Percentiles rank a stretch among this genome's conserved stretches.
Conservation (phyloP, 345 rosid species). For the Eutrema yunnanense region DNA sequence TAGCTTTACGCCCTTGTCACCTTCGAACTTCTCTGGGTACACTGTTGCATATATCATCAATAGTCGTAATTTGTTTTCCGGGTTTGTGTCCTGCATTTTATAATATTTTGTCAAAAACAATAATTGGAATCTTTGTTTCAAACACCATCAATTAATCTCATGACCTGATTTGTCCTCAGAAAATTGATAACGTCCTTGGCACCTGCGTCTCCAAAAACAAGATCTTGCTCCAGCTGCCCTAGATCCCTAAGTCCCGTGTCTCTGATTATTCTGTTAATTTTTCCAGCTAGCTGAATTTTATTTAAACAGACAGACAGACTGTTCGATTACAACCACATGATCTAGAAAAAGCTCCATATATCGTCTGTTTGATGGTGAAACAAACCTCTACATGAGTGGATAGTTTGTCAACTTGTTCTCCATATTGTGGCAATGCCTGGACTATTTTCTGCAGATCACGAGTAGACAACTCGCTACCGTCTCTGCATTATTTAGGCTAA, state of each 20-base stretch:
- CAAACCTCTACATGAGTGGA: slow-evolving; percentile 92
- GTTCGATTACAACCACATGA: too few relatives aligned
- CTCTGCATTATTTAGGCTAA: slow-evolving; percentile 37
- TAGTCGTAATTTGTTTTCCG: slow-evolving; percentile 80
- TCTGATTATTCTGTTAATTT: slow-evolving; percentile 58
- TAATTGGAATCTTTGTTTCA: not conserved
- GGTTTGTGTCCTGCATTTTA: slow-evolving; percentile 51
- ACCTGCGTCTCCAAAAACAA: slow-evolving; percentile 95
- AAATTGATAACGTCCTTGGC: slow-evolving; percentile 81
- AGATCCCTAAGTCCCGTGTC: slow-evolving; percentile 71
- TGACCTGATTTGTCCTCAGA: slow-evolving; percentile 67
- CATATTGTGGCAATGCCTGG: slow-evolving; percentile 87
- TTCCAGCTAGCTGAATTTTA: slow-evolving; percentile 78
- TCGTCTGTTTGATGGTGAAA: not conserved
- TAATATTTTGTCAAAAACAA: not conserved
- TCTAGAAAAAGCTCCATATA: too few relatives aligned
- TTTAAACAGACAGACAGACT: not conserved
- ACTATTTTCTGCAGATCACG: slow-evolving; percentile 92
- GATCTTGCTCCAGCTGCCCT: slow-evolving; percentile 97
- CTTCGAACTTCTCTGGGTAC: slow-evolving; percentile 93
- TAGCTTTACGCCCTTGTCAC: slow-evolving; percentile 76
- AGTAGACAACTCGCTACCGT: slow-evolving; percentile 78
- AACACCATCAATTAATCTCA: not conserved
- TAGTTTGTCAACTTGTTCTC: slow-evolving; percentile 76
- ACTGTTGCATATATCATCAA: slow-evolving; percentile 82